Evolutionary conservation across 495 filamentous ascomycete genomes (phyloP), one percentile per base, ranked within the genome.

Genomic region (Entonaema liquescens): DNA sequence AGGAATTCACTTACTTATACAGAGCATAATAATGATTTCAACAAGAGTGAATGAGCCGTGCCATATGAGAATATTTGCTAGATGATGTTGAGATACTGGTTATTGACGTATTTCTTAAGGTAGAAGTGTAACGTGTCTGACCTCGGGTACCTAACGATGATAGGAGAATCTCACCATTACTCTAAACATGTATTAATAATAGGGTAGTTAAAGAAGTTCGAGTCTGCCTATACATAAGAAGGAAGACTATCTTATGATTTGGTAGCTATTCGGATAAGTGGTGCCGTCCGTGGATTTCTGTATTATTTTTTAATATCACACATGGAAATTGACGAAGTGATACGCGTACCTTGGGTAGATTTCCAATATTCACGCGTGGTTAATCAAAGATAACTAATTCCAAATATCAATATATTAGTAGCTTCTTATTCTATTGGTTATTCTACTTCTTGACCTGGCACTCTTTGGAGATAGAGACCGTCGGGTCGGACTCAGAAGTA

Each of bases 401-500:
- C n/a, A n/a, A n/a, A n/a, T n/a, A n/a, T n/a, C n/a, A n/a, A 42
- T 42, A 2, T 12, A 42, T 4, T 5, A 42, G 11, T 31, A 31
- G 7, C 7, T 31, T 31, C 3, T 44, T 44, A 44, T 19, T 17
- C n/a, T 1, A 44, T 44, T 5, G 17, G 5, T 12, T 44, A 11
- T 29, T 29, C 62, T 25, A 74, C 54, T 66, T 71, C 64, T 52
- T 63, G 12, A 78, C 74, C 15, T 62, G 70, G n/a, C 76, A 78
- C 38, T 72, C 64, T 15, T 64, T 64, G 8, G 63, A 70, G n/a
- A 65, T 56, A 11, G 66, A 73, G 23, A 78, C 53, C 1, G 25
- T 35, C 9, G 75, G 71, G 61, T 80, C 73, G 8, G 78, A 80
- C 71, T 81, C 80, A 12, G 76, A 79, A 54, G 74, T 82, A 35